Percentiles rank a stretch among this genome's conserved stretches.
These are phyloP conservation scores for Mrakia frigida DNA, from an alignment of 768 basidiomycete genomes.

Conservation along the genomic window DNA sequence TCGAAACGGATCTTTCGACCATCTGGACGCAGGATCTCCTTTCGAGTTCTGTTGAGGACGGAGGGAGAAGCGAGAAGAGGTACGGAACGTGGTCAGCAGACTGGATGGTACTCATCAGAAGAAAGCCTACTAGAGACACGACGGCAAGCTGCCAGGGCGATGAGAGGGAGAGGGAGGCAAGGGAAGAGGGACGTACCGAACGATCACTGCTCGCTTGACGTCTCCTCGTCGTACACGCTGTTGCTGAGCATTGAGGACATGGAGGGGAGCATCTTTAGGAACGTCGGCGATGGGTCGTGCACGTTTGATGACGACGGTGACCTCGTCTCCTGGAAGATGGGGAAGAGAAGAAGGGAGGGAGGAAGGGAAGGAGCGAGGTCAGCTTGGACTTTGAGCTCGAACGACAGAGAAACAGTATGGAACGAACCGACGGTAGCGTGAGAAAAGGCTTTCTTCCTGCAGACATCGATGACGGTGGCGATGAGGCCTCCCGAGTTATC, in stretches of 20 bases:
- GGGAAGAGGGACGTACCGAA: constrained; percentile 21
- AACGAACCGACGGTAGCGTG: constrained; percentile 20
- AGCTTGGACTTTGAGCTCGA: neutral
- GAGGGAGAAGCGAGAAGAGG: neutral
- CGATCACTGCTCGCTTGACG: constrained; percentile 25
- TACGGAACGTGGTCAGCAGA: neutral
- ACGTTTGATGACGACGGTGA: constrained; percentile 28
- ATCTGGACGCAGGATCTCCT: constrained; percentile 23
- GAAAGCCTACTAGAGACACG: too few relatives aligned
- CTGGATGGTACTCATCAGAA: too few relatives aligned
- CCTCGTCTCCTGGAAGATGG: constrained; percentile 27
- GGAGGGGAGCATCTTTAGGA: constrained; percentile 18
- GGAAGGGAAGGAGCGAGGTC: neutral
- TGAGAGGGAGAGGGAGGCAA: too few relatives aligned
- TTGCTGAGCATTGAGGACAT: constrained; percentile 14
- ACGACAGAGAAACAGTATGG: neutral
- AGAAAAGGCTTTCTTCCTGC: neutral
- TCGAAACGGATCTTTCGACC: constrained; percentile 31
- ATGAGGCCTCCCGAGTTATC: constrained; percentile 31
- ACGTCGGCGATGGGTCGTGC: constrained; percentile 22
- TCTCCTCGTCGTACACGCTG: constrained; percentile 31
- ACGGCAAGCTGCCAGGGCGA: too few relatives aligned
- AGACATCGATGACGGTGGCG: constrained; percentile 28
- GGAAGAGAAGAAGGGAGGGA: neutral
- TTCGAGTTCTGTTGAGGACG: constrained; percentile 16